phyloP scores from a whole-genome alignment of 257 asterid genomes.

The Capsicum baccatum region DNA sequence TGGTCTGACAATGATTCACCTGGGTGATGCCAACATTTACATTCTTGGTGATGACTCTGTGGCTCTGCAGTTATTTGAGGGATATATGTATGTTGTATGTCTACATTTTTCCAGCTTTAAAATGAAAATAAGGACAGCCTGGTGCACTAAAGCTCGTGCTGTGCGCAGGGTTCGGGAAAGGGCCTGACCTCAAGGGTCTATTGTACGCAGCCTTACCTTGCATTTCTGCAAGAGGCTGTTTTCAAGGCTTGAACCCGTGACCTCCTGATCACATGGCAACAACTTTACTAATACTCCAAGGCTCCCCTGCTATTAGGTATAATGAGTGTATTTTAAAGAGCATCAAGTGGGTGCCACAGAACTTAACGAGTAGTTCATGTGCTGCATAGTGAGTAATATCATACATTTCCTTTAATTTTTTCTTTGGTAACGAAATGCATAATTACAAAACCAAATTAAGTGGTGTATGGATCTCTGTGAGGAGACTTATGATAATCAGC shows the following conservation, averaged over 20 bases:
- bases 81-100: background rate
- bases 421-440: background rate
- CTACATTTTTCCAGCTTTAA: background rate
- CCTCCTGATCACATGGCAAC: too few relatives aligned
- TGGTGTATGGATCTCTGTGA: background rate
- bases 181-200: too few relatives aligned
- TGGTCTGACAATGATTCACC: background rate
- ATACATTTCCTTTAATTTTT: background rate
- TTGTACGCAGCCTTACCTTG: too few relatives aligned
- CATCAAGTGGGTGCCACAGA: background rate
- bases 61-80: conserved; percentile 5
- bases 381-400: background rate
- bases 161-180: too few relatives aligned
- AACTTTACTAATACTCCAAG: background rate
- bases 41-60: background rate
- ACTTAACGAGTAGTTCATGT: background rate
- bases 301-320: background rate
- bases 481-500: conserved; percentile 1
- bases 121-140: too few relatives aligned
- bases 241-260: too few relatives aligned
- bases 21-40: background rate
- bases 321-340: background rate
- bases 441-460: background rate
- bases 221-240: too few relatives aligned
- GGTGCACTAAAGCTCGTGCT: too few relatives aligned